phyloP scores from a whole-genome alignment of 2,329 filamentous ascomycete genomes.

The Neoarthrinium moseri region DNA sequence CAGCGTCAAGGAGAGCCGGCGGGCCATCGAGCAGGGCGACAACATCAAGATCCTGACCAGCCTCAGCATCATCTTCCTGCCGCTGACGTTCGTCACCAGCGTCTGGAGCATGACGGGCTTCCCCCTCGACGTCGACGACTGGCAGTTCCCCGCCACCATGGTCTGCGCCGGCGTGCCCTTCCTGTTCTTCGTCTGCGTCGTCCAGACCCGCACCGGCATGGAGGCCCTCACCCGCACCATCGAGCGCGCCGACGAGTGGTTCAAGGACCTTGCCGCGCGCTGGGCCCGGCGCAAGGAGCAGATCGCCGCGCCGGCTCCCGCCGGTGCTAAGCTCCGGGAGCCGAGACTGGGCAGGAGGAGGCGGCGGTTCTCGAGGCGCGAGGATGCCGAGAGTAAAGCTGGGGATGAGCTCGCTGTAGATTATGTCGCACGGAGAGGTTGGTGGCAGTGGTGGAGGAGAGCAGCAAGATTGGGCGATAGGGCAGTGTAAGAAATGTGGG shows the following conservation, averaged over 20 bases:
- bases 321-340: neutral
- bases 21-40: constrained; percentile 8
- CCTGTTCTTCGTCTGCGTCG: neutral
- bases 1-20: constrained; percentile 10
- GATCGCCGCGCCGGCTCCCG: neutral
- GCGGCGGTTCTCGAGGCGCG: constrained; percentile 3
- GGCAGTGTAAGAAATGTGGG: too few species aligned
- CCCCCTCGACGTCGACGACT: constrained; percentile 4
- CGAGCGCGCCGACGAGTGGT: neutral
- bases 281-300: neutral
- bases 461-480: too few species aligned
- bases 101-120: constrained; percentile 9
- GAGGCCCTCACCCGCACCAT: neutral
- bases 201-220: constrained; percentile 7
- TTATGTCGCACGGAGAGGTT: too few species aligned
- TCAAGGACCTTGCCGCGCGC: neutral
- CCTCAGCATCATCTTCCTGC: constrained; percentile 9
- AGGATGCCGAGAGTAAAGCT: too few species aligned
- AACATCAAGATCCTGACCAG: constrained; percentile 9
- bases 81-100: constrained; percentile 5
- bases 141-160: constrained; percentile 9
- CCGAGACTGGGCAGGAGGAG: neutral
- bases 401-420: too few species aligned
- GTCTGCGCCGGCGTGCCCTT: constrained; percentile 8
- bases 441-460: too few species aligned